phyloP scores from a whole-genome alignment of 495 filamentous ascomycete species.

The Trichoderma erinaceum region DNA sequence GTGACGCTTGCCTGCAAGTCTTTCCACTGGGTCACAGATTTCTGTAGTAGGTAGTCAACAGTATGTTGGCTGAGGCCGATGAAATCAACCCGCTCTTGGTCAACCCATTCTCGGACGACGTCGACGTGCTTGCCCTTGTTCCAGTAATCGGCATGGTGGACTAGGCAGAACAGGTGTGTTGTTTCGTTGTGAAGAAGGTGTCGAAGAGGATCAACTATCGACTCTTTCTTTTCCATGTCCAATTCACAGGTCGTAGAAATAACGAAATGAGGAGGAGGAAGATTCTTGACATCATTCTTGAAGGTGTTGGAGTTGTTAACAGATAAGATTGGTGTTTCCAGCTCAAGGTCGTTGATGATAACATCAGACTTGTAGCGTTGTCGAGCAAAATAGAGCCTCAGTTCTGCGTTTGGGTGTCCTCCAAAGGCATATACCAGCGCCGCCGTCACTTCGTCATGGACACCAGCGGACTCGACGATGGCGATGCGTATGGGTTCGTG shows the following conservation, averaged over 20 bases:
- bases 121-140: constrained; percentile 14
- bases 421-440: constrained; percentile 26
- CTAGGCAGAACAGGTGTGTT: constrained; percentile 24
- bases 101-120: constrained; percentile 21
- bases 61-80: constrained; percentile 23
- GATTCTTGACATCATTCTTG: not conserved
- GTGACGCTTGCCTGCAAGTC: constrained; percentile 13
- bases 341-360: constrained; percentile 22
- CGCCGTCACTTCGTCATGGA: constrained; percentile 27
- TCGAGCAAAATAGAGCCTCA: constrained; percentile 12
- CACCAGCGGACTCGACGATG: constrained; percentile 23
- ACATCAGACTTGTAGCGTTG: constrained; percentile 24
- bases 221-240: constrained; percentile 17
- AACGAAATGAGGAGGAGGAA: constrained; percentile 20
- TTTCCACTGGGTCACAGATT: constrained; percentile 20
- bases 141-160: constrained; percentile 27
- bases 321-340: constrained; percentile 15
- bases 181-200: constrained; percentile 21
- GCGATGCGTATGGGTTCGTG: constrained; percentile 11
- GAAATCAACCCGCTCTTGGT: constrained; percentile 21
- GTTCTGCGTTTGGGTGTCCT: constrained; percentile 18
- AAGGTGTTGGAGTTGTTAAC: constrained; percentile 17
- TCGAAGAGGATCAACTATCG: constrained; percentile 12
- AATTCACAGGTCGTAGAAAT: constrained; percentile 25
- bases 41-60: constrained; percentile 18